Evolutionary conservation across 2,329 filamentous ascomycete species (phyloP), one percentile per base, ranked within the genome.

Genomic region (Neonectria ditissima): DNA sequence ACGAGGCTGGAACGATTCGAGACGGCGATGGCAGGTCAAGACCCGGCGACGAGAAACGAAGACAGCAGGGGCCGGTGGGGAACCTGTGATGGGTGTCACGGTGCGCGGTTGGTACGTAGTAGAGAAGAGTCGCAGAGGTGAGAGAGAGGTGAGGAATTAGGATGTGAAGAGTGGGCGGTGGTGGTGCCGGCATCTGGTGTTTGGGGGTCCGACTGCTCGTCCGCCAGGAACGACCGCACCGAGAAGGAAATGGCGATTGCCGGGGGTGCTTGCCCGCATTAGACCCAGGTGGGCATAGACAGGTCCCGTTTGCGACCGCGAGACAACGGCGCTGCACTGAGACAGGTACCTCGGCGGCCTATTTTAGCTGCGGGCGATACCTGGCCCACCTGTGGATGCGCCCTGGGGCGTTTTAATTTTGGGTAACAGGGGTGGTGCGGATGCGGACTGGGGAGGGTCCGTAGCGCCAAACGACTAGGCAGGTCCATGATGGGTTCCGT

Each of bases 391-490:
- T 62, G 53, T 58, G 62, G 59, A 32, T 62, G 32, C 56, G 30
- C 22, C 55, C 22, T 45, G 63, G 61, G 65, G 61, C 50, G 51
- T 69, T 69, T 71, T 74, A 76, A 75, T 75, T 65, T 75, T 72
- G 72, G 65, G 68, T 65, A 72, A 72, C 74, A 72, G 62, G 74
- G 74, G 57, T 68, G 22, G 20, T 62, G 54, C 69, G 68, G 69
- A 64, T 66, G 66, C 65, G 61, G 66, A 45, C 52, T 61, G 37
- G 70, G 69, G 66, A 55, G 9, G 37, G 16, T n/a, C 58, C 62
- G 32, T 60, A 58, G 22, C 64, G 45, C 62, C 52, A 30, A 55
- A 43, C 20, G 24, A 26, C 24, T 6, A 26, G 24, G 24, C 24
- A 26, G 24, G 24, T 6, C 24, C 24, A 26, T 26, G 24, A 26